A percentile compares a stretch with the other conserved stretches of the same genome.
Evolutionary conservation across 1,284 basidiomycete genomes (phyloP).

Genomic region (Farysia itapuensis): DNA sequence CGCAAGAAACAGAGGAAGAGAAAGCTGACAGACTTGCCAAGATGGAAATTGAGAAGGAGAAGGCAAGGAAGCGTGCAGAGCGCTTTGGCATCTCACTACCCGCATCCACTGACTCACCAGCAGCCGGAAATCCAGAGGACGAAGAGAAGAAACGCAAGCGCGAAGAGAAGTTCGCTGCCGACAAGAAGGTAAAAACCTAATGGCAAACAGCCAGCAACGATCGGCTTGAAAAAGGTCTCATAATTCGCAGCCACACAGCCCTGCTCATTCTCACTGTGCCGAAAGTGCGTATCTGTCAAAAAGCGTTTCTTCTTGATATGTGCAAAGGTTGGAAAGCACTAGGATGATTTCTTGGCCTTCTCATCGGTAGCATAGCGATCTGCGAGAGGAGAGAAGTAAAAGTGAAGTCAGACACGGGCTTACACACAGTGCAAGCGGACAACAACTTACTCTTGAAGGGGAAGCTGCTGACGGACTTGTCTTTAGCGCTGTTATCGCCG

Average conservation of each 20-base stretch:
- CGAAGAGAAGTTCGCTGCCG: constrained; percentile 2
- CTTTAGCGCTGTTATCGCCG: constrained; percentile 16
- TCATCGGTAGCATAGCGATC: constrained; percentile 27
- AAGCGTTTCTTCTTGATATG: too few species aligned
- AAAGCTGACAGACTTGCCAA: constrained; percentile 10
- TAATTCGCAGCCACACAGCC: too few species aligned
- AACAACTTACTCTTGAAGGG: constrained; percentile 32
- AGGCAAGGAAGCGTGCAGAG: constrained; percentile 38
- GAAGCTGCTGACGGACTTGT: constrained; percentile 59
- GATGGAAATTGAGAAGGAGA: constrained; percentile 36
- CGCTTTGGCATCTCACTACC: constrained; percentile 32
- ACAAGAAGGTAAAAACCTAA: constrained; percentile 13
- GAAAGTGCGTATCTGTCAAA: too few species aligned
- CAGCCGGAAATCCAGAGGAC: constrained; percentile 16
- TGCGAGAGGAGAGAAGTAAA: not conserved
- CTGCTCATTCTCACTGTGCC: too few species aligned
- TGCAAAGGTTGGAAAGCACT: too few species aligned
- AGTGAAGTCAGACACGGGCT: too few species aligned
- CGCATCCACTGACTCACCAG: not conserved
- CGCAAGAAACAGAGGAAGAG: constrained; percentile 25
- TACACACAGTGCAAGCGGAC: too few species aligned
- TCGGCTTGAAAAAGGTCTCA: too few species aligned
- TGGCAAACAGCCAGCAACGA: too few species aligned
- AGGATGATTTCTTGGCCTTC: constrained; percentile 31
- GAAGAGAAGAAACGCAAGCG: constrained; percentile 38